These are phyloP conservation scores for Euphorbia lathyris DNA, from an alignment of 345 rosid genomes.

Conservation along the genomic window DNA sequence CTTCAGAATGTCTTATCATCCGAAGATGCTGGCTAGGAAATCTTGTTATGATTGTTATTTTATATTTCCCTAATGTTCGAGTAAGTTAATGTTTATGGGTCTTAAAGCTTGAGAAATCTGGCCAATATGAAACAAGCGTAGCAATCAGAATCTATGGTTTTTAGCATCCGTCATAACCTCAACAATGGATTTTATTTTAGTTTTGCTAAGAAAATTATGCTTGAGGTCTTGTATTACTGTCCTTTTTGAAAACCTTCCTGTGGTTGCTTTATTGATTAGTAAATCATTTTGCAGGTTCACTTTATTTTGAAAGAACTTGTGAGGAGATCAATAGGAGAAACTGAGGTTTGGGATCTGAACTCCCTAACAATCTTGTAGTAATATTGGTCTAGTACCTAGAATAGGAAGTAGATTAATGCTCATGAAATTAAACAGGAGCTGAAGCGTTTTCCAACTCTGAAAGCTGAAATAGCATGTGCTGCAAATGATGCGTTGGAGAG, in stretches of 20 bases:
- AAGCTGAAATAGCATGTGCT: conserved; percentile 50
- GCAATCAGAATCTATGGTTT: conserved; percentile 2
- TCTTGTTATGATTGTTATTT: background rate
- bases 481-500: conserved; percentile 51
- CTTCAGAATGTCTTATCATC: background rate
- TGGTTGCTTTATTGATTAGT: background rate
- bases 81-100: too few relatives aligned
- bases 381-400: background rate
- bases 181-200: background rate
- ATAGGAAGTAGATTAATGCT: background rate
- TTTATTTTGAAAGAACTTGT: conserved; percentile 59
- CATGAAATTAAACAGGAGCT: conserved; percentile 44
- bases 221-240: background rate
- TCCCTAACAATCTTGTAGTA: background rate
- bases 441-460: conserved; percentile 61
- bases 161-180: background rate
- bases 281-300: conserved; percentile 46
- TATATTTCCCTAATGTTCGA: background rate
- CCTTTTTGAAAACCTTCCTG: too few relatives aligned
- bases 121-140: background rate
- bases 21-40: background rate
- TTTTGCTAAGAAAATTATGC: background rate
- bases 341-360: conserved; percentile 41
- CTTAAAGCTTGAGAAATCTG: background rate
- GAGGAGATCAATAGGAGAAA: conserved; percentile 53